A percentile compares a stretch with the other conserved stretches of the same genome.
phyloP scores from a whole-genome alignment of 306 rosid genomes.

The Glycine latifolia region DNA sequence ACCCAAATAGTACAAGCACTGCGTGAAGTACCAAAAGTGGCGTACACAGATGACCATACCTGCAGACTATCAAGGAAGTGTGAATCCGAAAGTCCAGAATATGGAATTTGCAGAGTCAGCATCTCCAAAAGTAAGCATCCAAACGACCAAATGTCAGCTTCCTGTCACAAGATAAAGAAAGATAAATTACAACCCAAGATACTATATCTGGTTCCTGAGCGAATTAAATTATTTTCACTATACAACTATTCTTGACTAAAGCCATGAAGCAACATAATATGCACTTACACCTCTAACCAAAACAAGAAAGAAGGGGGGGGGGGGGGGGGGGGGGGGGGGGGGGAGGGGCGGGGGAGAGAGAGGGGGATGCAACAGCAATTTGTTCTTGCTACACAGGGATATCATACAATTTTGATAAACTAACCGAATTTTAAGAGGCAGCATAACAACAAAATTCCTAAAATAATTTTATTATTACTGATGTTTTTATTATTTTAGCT shows the following conservation, averaged over 20 bases:
- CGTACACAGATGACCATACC: conserved; percentile 56
- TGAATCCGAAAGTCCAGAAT: conserved; percentile 65
- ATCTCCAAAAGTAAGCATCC: conserved; percentile 92
- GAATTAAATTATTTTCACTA: neutral
- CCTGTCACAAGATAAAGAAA: conserved; percentile 61
- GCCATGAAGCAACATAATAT: conserved; percentile 11
- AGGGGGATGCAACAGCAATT: neutral
- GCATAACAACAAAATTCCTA: neutral
- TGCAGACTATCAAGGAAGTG: conserved; percentile 68
- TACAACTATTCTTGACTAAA: neutral
- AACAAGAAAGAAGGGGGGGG: neutral
- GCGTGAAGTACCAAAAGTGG: neutral
- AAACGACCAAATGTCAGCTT: conserved; percentile 96
- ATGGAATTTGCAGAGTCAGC: conserved; percentile 79
- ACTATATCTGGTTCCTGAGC: conserved; percentile 14
- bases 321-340: no score
- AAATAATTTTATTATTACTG: neutral
- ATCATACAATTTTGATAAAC: neutral
- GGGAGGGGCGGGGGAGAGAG: no score
- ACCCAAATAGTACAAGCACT: conserved; percentile 14
- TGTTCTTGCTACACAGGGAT: neutral
- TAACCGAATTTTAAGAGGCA: conserved; percentile 1
- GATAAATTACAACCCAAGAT: conserved; percentile 16
- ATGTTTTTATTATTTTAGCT: conserved; percentile 18
- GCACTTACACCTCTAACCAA: conserved; percentile 5